phyloP scores from a whole-genome alignment of 2,329 filamentous ascomycete genomes.

The Mollisia scopiformis region DNA sequence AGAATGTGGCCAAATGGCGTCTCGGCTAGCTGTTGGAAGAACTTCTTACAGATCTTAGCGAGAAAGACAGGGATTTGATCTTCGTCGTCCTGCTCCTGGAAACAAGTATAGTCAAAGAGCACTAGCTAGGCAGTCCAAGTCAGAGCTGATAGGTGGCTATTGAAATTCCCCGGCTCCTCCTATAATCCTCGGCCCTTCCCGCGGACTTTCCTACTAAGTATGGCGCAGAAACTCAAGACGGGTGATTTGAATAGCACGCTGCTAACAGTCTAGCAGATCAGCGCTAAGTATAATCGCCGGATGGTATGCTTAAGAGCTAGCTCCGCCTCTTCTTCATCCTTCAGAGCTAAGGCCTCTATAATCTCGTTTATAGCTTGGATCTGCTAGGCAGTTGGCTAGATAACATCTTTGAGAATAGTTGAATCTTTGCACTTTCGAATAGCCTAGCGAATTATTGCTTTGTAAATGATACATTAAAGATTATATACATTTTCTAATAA shows the following conservation, averaged over 20 bases:
- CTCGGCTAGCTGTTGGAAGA: not conserved
- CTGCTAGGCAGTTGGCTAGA: not conserved
- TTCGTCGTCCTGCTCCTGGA: too few relatives aligned
- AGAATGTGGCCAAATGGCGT: not conserved
- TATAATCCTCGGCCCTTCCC: not conserved
- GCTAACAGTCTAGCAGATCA: not conserved
- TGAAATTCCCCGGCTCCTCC: slow-evolving; percentile 8
- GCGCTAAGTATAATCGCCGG: not conserved
- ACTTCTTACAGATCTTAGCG: not conserved
- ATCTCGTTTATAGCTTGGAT: not conserved
- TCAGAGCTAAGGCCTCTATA: not conserved
- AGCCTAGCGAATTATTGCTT: not conserved
- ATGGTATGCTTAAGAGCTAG: not conserved
- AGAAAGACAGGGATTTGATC: too few relatives aligned
- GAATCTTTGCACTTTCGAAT: not conserved
- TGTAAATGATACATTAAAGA: too few relatives aligned
- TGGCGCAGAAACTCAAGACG: not conserved
- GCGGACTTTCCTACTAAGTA: not conserved
- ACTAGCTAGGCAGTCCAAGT: too few relatives aligned
- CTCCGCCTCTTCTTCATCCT: not conserved
- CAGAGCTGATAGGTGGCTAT: slow-evolving; percentile 5
- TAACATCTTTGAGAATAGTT: not conserved
- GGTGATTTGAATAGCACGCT: too few relatives aligned
- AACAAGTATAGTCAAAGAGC: too few relatives aligned
- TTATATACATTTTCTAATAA: too few relatives aligned